These are phyloP conservation scores for Clavispora vitiphila DNA, from an alignment of 805 yeast genomes.

Conservation along the genomic window DNA sequence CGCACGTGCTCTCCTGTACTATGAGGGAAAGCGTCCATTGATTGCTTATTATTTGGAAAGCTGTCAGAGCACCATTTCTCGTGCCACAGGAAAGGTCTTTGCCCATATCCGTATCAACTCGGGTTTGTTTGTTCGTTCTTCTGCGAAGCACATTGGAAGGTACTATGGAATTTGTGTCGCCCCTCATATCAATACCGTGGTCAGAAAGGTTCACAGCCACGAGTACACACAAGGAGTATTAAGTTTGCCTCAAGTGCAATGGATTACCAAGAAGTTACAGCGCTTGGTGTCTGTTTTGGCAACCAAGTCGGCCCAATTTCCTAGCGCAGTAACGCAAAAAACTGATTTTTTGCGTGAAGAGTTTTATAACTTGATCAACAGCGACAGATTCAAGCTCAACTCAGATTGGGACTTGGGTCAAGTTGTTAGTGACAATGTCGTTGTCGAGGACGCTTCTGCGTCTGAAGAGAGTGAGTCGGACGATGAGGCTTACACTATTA, in stretches of 20 bases:
- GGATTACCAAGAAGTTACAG: slow-evolving; percentile 1
- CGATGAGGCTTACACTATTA: background rate
- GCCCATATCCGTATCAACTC: background rate
- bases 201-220: background rate
- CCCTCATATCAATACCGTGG: background rate
- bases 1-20: slow-evolving; percentile 2
- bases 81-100: slow-evolving; percentile 4
- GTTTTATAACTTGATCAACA: slow-evolving; percentile 3
- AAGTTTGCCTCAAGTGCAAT: background rate
- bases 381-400: slow-evolving; percentile 2
- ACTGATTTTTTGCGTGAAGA: slow-evolving; percentile 11
- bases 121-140: background rate
- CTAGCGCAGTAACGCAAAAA: slow-evolving; percentile 9
- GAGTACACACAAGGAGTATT: background rate
- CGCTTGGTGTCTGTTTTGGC: slow-evolving; percentile 3
- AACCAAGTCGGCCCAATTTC: slow-evolving; percentile 5
- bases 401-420: background rate
- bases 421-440: slow-evolving; percentile 2
- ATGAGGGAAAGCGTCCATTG: slow-evolving; percentile 7
- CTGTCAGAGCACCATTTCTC: slow-evolving; percentile 7
- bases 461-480: slow-evolving; percentile 4
- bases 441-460: slow-evolving; percentile 6
- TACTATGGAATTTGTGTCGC: background rate
- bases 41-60: slow-evolving; percentile 8
- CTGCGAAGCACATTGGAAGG: background rate